Base-by-base conservation (phyloP, 208 protist genomes). In the Acanthamoeba culbertsoni region DNA sequence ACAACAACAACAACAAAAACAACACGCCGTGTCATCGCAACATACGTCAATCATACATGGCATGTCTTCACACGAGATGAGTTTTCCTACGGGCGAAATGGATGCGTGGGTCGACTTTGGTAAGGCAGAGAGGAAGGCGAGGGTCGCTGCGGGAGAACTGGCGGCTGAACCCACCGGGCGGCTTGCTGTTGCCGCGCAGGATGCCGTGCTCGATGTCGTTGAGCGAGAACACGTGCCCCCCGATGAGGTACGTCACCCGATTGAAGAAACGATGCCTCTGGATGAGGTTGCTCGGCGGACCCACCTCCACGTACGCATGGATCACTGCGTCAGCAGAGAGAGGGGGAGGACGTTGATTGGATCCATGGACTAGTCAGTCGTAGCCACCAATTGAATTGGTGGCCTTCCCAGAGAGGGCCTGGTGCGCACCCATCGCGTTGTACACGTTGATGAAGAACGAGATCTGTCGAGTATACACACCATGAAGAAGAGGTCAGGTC, bases 381-480 rank as follows among this genome's bases (percentile, higher is more conserved):
- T n/a, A n/a, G n/a, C n/a, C n/a, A n/a, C n/a, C n/a, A n/a, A n/a
- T n/a, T n/a, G n/a, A n/a, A n/a, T n/a, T n/a, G n/a, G n/a, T n/a
- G n/a, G n/a, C n/a, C n/a, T n/a, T n/a, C n/a, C n/a, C n/a, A n/a
- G n/a, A n/a, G n/a, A n/a, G 18, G 48, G 7, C 48, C 12, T 7
- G 48, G 48, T 55, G 48, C 26, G 7, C 35, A 65, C 57, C 68
- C 68, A 79, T 51, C 26, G 68, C 68, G 68, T 79, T 79, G 68
- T 79, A 79, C 2, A 79, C 42, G 68, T 79, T 79, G 68, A 79
- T 79, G 35, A 79, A 79, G 26, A 79, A 79, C 26, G 68, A 28
- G 35, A 79, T 20, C 68, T 79, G 14, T n/a, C n/a, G n/a, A n/a
- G 28, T 26, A 37, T 26, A 40, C 33, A 7, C 33, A 73, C 62